Conservation (phyloP, 2,329 filamentous ascomycete species). For the Neobulgaria alba region DNA sequence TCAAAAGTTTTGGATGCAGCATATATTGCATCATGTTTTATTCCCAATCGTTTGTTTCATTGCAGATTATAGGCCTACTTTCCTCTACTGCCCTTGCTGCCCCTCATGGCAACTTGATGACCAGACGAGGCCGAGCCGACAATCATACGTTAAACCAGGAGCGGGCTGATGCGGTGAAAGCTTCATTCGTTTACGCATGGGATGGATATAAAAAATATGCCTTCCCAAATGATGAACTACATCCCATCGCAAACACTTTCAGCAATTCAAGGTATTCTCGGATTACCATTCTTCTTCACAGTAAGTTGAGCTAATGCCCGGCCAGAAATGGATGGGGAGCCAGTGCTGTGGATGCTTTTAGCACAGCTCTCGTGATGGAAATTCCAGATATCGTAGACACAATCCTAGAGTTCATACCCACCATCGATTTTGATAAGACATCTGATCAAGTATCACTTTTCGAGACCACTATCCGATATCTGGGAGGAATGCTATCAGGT, state of each 20-base stretch:
- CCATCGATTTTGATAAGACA: slow-evolving; percentile 61
- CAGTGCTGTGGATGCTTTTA: slow-evolving; percentile 71
- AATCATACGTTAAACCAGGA: slow-evolving; percentile 19
- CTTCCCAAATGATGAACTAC: slow-evolving; percentile 69
- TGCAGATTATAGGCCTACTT: slow-evolving; percentile 13
- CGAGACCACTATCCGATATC: slow-evolving; percentile 83
- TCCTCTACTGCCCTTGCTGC: slow-evolving; percentile 11
- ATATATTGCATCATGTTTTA: slow-evolving; percentile 17
- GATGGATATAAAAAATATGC: slow-evolving; percentile 65
- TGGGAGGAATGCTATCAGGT: slow-evolving; percentile 71
- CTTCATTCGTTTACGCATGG: slow-evolving; percentile 64
- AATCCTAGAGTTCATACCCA: slow-evolving; percentile 63
- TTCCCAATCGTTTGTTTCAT: slow-evolving; percentile 8
- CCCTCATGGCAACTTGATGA: slow-evolving; percentile 11
- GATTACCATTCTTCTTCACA: neutral
- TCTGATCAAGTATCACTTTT: slow-evolving; percentile 61
- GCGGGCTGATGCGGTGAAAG: slow-evolving; percentile 52
- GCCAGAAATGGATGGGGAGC: slow-evolving; percentile 76
- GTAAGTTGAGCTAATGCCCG: slow-evolving; percentile 7
- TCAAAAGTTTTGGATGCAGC: neutral
- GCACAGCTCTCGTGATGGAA: slow-evolving; percentile 71
- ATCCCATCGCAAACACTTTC: slow-evolving; percentile 55
- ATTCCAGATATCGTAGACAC: slow-evolving; percentile 57
- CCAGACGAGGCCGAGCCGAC: slow-evolving; percentile 15
- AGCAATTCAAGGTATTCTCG: slow-evolving; percentile 59